Conservation (phyloP, 176 grass and related monocot species). For the Musa troglodytarum region DNA sequence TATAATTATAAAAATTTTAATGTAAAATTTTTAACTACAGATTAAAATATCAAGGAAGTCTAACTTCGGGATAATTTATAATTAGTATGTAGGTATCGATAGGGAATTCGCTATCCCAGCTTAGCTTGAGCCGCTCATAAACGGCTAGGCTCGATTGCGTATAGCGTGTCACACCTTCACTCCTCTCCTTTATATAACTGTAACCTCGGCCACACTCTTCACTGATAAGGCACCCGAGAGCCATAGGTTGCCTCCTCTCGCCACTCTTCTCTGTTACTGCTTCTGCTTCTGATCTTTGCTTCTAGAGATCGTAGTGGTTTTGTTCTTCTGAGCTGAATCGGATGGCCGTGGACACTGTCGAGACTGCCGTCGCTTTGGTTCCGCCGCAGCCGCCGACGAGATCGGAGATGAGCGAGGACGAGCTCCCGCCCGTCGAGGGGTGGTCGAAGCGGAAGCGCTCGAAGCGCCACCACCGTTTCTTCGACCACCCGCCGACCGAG, state of each 20-base stretch:
- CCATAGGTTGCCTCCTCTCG: not conserved
- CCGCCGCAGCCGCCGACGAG: not conserved
- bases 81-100: too few species aligned
- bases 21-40: too few species aligned
- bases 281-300: not conserved
- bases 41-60: too few species aligned
- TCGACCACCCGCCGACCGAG: slow-evolving; percentile 29
- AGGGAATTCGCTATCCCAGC: too few species aligned
- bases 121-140: too few species aligned
- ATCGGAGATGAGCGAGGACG: not conserved
- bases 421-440: slow-evolving; percentile 15
- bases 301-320: not conserved
- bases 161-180: not conserved
- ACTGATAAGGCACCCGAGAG: not conserved
- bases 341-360: slow-evolving; percentile 43
- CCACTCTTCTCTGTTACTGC: not conserved
- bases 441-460: slow-evolving; percentile 52
- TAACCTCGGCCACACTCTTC: not conserved
- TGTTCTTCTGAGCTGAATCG: not conserved
- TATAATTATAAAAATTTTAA: too few species aligned
- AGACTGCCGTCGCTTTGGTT: not conserved
- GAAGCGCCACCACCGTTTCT: slow-evolving; percentile 19
- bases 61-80: too few species aligned
- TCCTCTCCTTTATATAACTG: not conserved
- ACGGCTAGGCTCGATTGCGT: not conserved